Percentiles rank a stretch among this genome's conserved stretches.
Conservation (phyloP, 805 yeast species). For the Candida berthetii region DNA sequence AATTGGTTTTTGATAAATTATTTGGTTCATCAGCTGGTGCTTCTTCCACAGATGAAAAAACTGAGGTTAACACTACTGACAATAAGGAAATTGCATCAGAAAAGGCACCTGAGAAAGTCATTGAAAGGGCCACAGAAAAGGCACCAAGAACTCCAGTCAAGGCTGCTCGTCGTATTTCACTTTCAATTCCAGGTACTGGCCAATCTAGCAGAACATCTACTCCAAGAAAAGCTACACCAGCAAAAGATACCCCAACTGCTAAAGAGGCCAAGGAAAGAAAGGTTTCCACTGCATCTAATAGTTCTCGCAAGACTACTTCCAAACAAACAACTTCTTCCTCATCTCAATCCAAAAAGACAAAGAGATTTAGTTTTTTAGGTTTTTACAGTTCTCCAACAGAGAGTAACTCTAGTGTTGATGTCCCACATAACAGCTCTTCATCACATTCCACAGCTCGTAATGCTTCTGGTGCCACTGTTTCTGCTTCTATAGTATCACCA, state of each 20-base stretch:
- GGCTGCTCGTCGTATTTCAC: too few relatives aligned
- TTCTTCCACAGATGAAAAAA: background rate
- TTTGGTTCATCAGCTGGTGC: conserved; percentile 11
- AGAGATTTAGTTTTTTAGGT: conserved; percentile 36
- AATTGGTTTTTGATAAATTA: conserved; percentile 19
- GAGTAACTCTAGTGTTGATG: conserved; percentile 14
- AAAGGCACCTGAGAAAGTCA: too few relatives aligned
- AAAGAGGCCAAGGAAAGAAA: conserved; percentile 8
- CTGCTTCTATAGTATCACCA: background rate
- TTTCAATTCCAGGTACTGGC: conserved; percentile 4
- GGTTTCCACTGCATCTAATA: conserved; percentile 1
- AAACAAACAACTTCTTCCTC: background rate
- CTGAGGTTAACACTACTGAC: background rate
- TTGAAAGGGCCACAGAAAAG: background rate
- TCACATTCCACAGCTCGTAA: background rate
- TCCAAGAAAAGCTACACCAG: conserved; percentile 10
- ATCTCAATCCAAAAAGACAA: conserved; percentile 13
- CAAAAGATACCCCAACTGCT: background rate
- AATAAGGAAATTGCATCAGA: too few relatives aligned
- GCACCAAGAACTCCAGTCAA: background rate
- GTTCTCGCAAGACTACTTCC: background rate
- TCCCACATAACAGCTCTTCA: conserved; percentile 6
- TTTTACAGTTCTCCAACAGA: conserved; percentile 20
- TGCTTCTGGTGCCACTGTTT: background rate
- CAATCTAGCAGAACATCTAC: conserved; percentile 5